phyloP scores from a whole-genome alignment of 352 stramenopile species.

The Globisporangium solare region DNA sequence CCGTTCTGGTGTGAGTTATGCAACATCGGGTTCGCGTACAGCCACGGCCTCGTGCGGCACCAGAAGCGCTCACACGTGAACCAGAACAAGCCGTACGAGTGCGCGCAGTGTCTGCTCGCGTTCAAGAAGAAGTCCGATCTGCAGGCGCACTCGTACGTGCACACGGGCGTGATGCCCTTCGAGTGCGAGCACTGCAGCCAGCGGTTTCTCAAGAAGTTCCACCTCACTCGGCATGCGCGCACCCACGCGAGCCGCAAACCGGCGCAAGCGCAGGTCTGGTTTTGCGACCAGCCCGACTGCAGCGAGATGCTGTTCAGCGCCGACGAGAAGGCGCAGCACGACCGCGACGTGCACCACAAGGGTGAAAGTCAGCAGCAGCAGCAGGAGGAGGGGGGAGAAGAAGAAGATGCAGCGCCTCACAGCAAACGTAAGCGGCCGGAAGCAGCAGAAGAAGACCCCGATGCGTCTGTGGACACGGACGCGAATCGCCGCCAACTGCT shows the following conservation, averaged over 20 bases:
- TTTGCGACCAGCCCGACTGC: slow-evolving; percentile 44
- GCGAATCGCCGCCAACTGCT: slow-evolving; percentile 15
- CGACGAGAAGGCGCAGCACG: slow-evolving; percentile 39
- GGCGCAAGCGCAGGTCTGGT: slow-evolving; percentile 36
- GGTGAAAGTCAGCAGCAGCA: neutral
- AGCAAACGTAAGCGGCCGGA: slow-evolving; percentile 10
- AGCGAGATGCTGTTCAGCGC: slow-evolving; percentile 49
- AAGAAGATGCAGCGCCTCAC: neutral
- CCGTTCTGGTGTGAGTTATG: slow-evolving; percentile 57
- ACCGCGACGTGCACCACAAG: slow-evolving; percentile 24
- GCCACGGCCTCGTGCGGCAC: slow-evolving; percentile 58
- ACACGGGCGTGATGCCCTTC: slow-evolving; percentile 73
- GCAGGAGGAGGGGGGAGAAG: neutral
- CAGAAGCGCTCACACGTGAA: slow-evolving; percentile 45
- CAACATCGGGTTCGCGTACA: slow-evolving; percentile 56
- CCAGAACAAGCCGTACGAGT: slow-evolving; percentile 51
- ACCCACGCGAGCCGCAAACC: slow-evolving; percentile 22
- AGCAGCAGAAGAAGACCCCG: neutral
- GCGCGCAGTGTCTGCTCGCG: slow-evolving; percentile 44
- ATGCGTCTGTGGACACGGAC: slow-evolving; percentile 1
- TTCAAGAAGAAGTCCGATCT: slow-evolving; percentile 84
- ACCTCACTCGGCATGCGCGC: slow-evolving; percentile 45
- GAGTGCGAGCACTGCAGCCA: slow-evolving; percentile 54
- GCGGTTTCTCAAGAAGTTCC: slow-evolving; percentile 61
- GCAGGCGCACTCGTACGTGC: slow-evolving; percentile 70